phyloP scores from a whole-genome alignment of 164 flowering plant species.

The Brasenia schreberi region DNA sequence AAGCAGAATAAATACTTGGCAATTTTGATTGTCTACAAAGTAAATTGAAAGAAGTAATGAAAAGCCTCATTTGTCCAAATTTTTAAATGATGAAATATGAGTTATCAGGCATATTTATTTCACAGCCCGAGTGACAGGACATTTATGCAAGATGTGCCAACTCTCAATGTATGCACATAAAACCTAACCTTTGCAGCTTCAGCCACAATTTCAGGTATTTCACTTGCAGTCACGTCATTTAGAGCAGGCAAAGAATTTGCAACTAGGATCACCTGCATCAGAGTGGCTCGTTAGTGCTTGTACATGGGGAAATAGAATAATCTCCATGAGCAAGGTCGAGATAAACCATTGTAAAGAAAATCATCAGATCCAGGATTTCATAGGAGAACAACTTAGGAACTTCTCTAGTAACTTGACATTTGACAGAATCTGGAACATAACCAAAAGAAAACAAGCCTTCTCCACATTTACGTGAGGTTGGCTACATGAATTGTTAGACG shows the following conservation, averaged over 20 bases:
- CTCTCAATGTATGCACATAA: background rate
- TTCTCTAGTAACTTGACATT: no score
- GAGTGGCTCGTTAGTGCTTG: background rate
- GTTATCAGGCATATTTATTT: background rate
- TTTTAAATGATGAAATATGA: background rate
- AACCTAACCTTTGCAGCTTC: slow-evolving; percentile 92
- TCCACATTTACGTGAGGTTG: no score
- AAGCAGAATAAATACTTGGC: background rate
- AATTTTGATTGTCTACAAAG: no score
- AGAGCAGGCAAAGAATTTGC: slow-evolving; percentile 95
- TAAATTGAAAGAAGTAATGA: no score
- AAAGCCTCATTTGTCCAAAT: no score
- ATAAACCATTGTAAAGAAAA: no score
- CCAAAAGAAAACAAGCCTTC: no score
- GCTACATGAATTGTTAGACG: no score
- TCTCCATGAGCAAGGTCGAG: background rate
- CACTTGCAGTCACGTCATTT: slow-evolving; percentile 94
- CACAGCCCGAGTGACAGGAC: background rate
- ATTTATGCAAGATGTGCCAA: background rate
- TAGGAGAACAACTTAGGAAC: no score
- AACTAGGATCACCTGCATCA: slow-evolving; percentile 82
- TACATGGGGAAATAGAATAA: background rate
- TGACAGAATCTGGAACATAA: no score
- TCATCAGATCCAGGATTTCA: no score
- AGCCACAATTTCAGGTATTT: slow-evolving; percentile 97